Evolutionary conservation across 306 rosid genomes (phyloP), one percentile per base, ranked within the genome.

Genomic region (Comarum palustre): DNA sequence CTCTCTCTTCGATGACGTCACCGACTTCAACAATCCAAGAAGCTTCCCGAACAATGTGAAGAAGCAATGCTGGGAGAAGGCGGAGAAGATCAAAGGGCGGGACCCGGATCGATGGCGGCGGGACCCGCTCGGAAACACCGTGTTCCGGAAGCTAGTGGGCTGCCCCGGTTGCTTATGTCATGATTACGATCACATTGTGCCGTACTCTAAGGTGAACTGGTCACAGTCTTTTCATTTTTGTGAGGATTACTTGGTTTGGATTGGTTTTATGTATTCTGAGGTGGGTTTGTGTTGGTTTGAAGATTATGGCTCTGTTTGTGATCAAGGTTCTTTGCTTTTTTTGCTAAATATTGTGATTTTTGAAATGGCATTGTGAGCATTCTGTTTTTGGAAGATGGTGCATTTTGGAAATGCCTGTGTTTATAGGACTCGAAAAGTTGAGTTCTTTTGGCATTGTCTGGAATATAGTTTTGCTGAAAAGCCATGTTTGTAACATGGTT

Each of bases 51-150:
- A 84, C 84, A 85, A 50, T 24, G 90, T 94, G 54, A 91, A 89
- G 80, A 91, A 91, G 78, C 83, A 83, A 79, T 94, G 99, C 75
- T 91, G 99, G 97, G 90, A 87, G 17, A 94, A 91, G 82, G 95
- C 97, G 1, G 91, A 89, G 22, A 90, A 87, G 84, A 78, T 94
- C 61, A 90, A 52, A 75, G 99, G 99, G 43, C 84, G 99, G 41
- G 97, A 94, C 87, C 97, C 97, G 2, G 88, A 83, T 36, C 87
- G 99, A 3, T 91, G 97, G 99, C 91, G 99, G 50, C 85, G 96
- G 54, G 99, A 94, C 69, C 64, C 88, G 0, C 85, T 94, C 14
- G 99, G 96, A 31, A 94, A 91, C 81, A 85, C 11, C 14, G 78
- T 91, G 48, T 95, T 91, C 66, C 87, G 99, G 45, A 95, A 95